Percentiles rank a stretch among this genome's conserved stretches.
These are phyloP conservation scores for Tricladium varicosporioides DNA, from an alignment of 2,329 filamentous ascomycete species.

Conservation along the genomic window DNA sequence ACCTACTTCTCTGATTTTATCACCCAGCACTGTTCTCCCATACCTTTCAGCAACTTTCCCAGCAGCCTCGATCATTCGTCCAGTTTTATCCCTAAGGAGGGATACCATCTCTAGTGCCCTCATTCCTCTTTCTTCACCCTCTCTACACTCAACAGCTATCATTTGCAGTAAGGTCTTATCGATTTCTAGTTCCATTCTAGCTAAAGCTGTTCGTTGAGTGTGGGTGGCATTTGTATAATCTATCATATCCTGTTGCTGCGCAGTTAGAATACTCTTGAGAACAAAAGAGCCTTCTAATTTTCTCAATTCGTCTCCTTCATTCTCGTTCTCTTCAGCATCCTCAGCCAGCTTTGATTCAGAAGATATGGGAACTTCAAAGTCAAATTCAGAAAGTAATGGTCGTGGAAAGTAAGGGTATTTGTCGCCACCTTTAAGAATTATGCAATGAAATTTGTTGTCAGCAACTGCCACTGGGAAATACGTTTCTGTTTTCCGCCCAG, in stretches of 20 bases:
- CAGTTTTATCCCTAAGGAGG: constrained; percentile 79
- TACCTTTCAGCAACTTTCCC: constrained; percentile 87
- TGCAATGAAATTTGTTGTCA: constrained; percentile 91
- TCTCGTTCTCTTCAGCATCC: constrained; percentile 37
- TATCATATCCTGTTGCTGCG: constrained; percentile 74
- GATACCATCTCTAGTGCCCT: constrained; percentile 87
- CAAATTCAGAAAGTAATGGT: constrained; percentile 88
- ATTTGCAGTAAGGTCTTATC: constrained; percentile 90
- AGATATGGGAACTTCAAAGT: constrained; percentile 80
- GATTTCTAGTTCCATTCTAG: constrained; percentile 74
- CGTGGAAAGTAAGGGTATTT: constrained; percentile 90
- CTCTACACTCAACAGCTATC: constrained; percentile 83
- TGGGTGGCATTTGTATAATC: constrained; percentile 64
- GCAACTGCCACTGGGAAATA: constrained; percentile 97
- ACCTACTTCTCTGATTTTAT: constrained; percentile 86
- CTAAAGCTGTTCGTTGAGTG: constrained; percentile 64
- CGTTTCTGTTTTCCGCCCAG: constrained; percentile 79
- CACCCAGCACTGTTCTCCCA: constrained; percentile 72
- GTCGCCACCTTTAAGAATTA: constrained; percentile 95
- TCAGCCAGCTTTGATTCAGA: constrained; percentile 45
- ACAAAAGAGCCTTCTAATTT: constrained; percentile 80
- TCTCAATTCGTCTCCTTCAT: constrained; percentile 49
- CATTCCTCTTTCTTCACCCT: constrained; percentile 92
- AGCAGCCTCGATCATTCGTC: constrained; percentile 89
- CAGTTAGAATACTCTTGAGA: constrained; percentile 67